Evolutionary conservation across 805 yeast species (phyloP).

Genomic region (Lipomyces starkeyi): DNA sequence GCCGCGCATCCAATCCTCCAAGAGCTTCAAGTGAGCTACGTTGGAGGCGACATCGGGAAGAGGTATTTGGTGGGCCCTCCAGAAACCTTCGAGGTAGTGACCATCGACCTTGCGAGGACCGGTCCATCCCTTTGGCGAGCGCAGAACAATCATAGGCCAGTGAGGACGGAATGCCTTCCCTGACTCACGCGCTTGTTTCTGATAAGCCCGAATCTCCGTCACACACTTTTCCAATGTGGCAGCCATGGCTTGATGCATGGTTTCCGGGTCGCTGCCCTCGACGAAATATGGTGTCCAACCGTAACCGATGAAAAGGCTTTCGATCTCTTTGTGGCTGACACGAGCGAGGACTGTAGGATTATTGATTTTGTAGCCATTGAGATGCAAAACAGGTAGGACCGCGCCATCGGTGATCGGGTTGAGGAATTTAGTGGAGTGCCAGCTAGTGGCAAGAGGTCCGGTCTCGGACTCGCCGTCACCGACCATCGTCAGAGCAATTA

Average conservation of each 20-base stretch:
- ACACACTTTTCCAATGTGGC: slow-evolving; percentile 14
- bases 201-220: slow-evolving; percentile 12
- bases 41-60: slow-evolving; percentile 12
- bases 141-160: slow-evolving; percentile 17
- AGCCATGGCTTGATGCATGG: slow-evolving; percentile 17
- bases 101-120: slow-evolving; percentile 17
- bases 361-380: slow-evolving; percentile 15
- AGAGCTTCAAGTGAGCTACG: slow-evolving; percentile 7
- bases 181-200: slow-evolving; percentile 10
- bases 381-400: slow-evolving; percentile 13
- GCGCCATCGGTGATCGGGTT: slow-evolving; percentile 19
- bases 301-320: slow-evolving; percentile 11
- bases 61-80: slow-evolving; percentile 16
- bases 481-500: slow-evolving; percentile 12
- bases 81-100: slow-evolving; percentile 14
- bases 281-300: slow-evolving; percentile 16
- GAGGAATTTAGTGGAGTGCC: slow-evolving; percentile 13
- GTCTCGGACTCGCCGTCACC: slow-evolving; percentile 19
- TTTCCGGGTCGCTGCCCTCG: slow-evolving; percentile 15
- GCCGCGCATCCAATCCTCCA: slow-evolving; percentile 12
- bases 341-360: slow-evolving; percentile 13
- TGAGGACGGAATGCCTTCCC: slow-evolving; percentile 15
- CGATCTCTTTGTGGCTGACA: slow-evolving; percentile 11
- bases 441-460: slow-evolving; percentile 14
- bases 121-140: slow-evolving; percentile 18